phyloP scores from a whole-genome alignment of 768 basidiomycete genomes.

The Amanita fuliginea region DNA sequence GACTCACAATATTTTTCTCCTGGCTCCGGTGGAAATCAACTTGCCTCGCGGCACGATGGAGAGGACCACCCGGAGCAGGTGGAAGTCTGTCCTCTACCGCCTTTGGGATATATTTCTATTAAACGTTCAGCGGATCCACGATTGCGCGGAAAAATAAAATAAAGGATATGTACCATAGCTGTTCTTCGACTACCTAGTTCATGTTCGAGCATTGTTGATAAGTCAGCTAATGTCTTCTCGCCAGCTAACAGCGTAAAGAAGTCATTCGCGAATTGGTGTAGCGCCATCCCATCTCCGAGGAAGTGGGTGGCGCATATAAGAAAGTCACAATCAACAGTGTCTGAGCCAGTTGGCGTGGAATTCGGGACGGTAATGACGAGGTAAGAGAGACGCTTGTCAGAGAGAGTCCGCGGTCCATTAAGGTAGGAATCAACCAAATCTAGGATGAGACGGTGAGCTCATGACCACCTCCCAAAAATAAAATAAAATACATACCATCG shows the following conservation, averaged over 20 bases:
- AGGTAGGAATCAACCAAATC: conserved; percentile 60
- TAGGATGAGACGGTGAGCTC: conserved; percentile 11
- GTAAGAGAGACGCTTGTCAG: conserved; percentile 53
- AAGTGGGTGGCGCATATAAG: conserved; percentile 73
- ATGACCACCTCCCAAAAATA: not conserved
- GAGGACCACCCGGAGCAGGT: conserved; percentile 17
- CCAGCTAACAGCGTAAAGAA: conserved; percentile 50
- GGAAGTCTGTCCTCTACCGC: conserved; percentile 24
- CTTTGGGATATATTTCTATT: conserved; percentile 12
- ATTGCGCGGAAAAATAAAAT: not conserved
- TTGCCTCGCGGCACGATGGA: conserved; percentile 34
- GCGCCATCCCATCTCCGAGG: conserved; percentile 80
- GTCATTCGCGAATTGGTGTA: conserved; percentile 75
- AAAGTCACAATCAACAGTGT: conserved; percentile 36
- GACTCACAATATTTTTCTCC: conserved; percentile 41
- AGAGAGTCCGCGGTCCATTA: conserved; percentile 69
- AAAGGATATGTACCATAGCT: not conserved
- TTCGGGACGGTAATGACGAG: conserved; percentile 32
- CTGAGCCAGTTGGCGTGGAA: conserved; percentile 6
- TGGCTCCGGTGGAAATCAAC: conserved; percentile 50
- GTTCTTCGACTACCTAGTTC: not conserved
- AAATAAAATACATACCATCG: conserved; percentile 31
- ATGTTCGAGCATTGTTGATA: not conserved
- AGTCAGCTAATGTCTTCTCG: not conserved
- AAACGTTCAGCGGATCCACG: not conserved